Percentiles rank a stretch among this genome's conserved stretches.
Evolutionary conservation across 2,329 filamentous ascomycete species (phyloP).

Genomic region (Colletotrichum paranaense): DNA sequence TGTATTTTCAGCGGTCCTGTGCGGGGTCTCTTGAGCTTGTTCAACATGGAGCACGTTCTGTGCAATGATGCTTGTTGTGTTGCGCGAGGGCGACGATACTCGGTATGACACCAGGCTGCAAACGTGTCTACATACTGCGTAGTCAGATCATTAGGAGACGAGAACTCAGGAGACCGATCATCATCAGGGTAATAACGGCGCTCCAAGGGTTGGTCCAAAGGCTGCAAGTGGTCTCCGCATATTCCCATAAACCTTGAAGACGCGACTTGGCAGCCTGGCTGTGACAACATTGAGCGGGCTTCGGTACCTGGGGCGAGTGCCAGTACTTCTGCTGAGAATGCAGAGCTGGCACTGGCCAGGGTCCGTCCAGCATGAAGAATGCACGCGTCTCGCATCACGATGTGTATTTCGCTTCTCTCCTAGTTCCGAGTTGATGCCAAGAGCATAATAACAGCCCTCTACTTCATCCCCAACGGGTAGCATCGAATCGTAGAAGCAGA

Average conservation of each 20-base stretch:
- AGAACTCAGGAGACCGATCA: background rate
- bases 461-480: background rate
- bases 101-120: background rate
- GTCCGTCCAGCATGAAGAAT: constrained; percentile 6
- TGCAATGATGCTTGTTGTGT: background rate
- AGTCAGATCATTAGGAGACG: background rate
- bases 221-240: background rate
- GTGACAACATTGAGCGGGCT: constrained; percentile 15
- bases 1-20: background rate
- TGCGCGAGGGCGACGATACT: background rate
- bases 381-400: background rate
- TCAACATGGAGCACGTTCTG: background rate
- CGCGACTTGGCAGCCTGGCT: constrained; percentile 10
- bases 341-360: background rate
- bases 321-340: constrained; percentile 5
- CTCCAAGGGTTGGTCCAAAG: constrained; percentile 2
- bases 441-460: background rate
- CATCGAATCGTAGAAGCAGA: background rate
- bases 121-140: background rate
- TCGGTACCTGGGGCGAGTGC: background rate
- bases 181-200: constrained; percentile 1
- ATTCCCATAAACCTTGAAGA: background rate
- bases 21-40: constrained; percentile 15
- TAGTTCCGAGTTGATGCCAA: background rate
- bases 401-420: background rate